Evolutionary conservation across 768 basidiomycete genomes (phyloP), one percentile per base, ranked within the genome.

Genomic region (Mycena indigotica): DNA sequence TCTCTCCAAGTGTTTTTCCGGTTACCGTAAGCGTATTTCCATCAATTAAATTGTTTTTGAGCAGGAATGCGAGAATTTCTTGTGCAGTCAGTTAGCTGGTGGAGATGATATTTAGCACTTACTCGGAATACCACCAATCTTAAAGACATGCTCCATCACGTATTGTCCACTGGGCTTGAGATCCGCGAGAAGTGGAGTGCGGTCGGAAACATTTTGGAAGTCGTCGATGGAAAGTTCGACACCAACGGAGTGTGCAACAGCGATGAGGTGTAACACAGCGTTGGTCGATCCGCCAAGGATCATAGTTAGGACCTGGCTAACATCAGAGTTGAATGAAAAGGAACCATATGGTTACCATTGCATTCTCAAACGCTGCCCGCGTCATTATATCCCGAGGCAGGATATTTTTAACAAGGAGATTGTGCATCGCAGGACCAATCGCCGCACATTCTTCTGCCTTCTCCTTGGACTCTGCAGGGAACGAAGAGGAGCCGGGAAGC

Each of bases 241-340:
- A 24, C 95, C 95, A 50, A 96, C 94, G 0, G 93, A 93, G 72
- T 95, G 95, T 0, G 97, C 97, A 66, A 99, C 89, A 41, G 97
- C 97, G 68, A 98, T 94, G 60, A 99, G 78, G 73, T 99, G 97
- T 29, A 99, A 78, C 29, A 98, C 97, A 26, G 95, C 96, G 71
- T 98, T 98, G 28, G 97, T 98, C 17, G 95, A 98, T 26, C 97
- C 97, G 41, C 97, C 97, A 35, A 99, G 85, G 65, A 95, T 88
- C 91, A 99, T 96, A 25, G 93, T 95, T 50, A 99, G 75, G 21
- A 94, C 91, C 95, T 97, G 66, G 12, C 55, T 16, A n/a, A 28
- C 8, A 46, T 41, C 58, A 12, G 54, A 51, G 8, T 15, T 28
- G 16, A 40, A 12, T 4, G 26, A 26, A 49, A n/a, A n/a, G 25